These are phyloP conservation scores for Hygrophorus russula DNA, from an alignment of 768 basidiomycete species.

Conservation along the genomic window DNA sequence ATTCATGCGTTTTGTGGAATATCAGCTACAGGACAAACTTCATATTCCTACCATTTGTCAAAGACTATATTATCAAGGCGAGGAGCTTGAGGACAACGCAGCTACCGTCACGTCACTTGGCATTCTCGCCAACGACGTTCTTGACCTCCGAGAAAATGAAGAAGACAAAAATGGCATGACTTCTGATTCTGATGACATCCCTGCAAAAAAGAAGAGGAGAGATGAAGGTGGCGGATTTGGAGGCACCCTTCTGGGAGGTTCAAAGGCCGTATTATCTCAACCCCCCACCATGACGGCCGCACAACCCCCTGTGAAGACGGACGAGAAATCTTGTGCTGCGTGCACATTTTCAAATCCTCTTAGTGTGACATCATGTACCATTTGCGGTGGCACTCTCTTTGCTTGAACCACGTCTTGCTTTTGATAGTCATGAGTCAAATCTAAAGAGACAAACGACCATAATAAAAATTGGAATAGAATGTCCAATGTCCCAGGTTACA, in stretches of 20 bases:
- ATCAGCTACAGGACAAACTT: constrained; percentile 49
- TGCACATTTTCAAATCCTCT: constrained; percentile 51
- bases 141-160: constrained; percentile 55
- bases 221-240: constrained; percentile 61
- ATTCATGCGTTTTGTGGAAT: not conserved
- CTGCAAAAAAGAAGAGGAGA: constrained; percentile 27
- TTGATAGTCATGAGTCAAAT: constrained; percentile 15
- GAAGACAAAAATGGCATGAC: constrained; percentile 44
- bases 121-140: constrained; percentile 42
- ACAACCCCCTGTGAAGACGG: constrained; percentile 2
- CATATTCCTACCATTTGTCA: constrained; percentile 71
- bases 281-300: no score
- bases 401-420: not conserved
- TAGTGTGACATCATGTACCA: constrained; percentile 29
- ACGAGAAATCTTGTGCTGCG: constrained; percentile 32
- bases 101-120: constrained; percentile 45
- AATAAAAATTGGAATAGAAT: constrained; percentile 15
- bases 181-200: constrained; percentile 37
- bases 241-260: constrained; percentile 55
- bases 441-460: constrained; percentile 12
- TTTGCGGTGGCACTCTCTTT: constrained; percentile 33
- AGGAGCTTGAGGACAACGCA: constrained; percentile 55
- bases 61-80: constrained; percentile 47
- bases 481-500: constrained; percentile 13
- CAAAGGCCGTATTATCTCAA: not conserved